Conservation (phyloP, 1,284 basidiomycete species). For the Thecaphora thlaspeos region DNA sequence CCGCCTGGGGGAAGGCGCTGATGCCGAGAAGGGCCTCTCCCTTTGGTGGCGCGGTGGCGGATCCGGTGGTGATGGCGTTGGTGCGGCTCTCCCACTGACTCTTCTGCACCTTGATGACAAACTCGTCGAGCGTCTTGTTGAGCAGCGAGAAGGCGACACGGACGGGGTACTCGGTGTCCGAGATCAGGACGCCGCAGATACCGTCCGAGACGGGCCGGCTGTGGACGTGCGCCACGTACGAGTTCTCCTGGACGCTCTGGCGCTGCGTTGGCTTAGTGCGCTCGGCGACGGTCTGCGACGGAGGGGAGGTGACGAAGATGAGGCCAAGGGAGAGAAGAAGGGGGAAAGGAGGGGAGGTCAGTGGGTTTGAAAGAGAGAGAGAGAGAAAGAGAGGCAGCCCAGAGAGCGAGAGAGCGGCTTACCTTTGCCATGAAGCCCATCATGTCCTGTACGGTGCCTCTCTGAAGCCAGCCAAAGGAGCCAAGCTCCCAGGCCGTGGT, state of each 20-base stretch:
- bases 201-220: constrained; percentile 57
- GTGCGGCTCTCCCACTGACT: constrained; percentile 62
- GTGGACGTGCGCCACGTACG: constrained; percentile 90
- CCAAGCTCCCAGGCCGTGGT: constrained; percentile 78
- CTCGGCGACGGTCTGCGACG: constrained; percentile 74
- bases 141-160: constrained; percentile 94
- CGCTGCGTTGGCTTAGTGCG: constrained; percentile 69
- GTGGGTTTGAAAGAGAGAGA: too few relatives aligned
- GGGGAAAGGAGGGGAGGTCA: too few relatives aligned
- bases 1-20: constrained; percentile 63
- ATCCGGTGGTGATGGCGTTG: constrained; percentile 47
- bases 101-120: constrained; percentile 74
- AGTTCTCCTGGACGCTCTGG: constrained; percentile 92
- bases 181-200: constrained; percentile 77
- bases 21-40: constrained; percentile 48
- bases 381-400: too few relatives aligned
- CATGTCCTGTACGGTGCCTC: constrained; percentile 60
- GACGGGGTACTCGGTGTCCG: constrained; percentile 93
- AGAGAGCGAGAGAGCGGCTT: constrained; percentile 7
- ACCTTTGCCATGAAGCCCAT: constrained; percentile 57
- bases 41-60: constrained; percentile 44
- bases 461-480: constrained; percentile 91
- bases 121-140: constrained; percentile 92
- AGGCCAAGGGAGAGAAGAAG: neutral
- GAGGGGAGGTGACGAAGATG: neutral